These are phyloP conservation scores for Colletotrichum higginsianum DNA, from an alignment of 2,329 filamentous ascomycete species.

Conservation along the genomic window DNA sequence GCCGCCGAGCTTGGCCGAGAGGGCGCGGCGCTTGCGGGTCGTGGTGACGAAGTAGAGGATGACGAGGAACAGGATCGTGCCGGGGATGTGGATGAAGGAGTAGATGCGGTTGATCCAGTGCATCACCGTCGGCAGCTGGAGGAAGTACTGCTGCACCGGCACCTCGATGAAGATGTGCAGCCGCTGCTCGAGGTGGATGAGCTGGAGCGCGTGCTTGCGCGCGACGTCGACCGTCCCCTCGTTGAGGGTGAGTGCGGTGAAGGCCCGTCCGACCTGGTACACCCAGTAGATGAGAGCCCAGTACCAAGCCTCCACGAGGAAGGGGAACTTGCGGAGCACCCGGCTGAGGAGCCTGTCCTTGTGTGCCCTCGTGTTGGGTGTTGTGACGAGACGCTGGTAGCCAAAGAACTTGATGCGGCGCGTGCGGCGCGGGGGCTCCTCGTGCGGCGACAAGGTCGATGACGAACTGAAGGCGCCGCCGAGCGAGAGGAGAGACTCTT, in stretches of 20 bases:
- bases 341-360: constrained; percentile 73
- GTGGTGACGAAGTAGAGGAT: constrained; percentile 80
- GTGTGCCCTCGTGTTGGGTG: constrained; percentile 75
- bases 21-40: constrained; percentile 64
- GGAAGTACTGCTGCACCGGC: constrained; percentile 69
- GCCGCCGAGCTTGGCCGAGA: constrained; percentile 46
- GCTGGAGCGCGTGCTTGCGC: constrained; percentile 76
- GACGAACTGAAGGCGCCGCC: constrained; percentile 44
- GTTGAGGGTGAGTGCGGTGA: constrained; percentile 78
- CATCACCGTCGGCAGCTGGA: constrained; percentile 68
- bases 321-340: constrained; percentile 77
- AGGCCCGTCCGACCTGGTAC: constrained; percentile 81
- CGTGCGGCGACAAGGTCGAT: constrained; percentile 48
- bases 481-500: constrained; percentile 35
- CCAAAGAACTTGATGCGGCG: constrained; percentile 51
- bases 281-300: constrained; percentile 85
- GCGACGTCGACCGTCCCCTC: constrained; percentile 79
- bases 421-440: constrained; percentile 49
- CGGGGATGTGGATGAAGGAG: constrained; percentile 84
- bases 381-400: constrained; percentile 60
- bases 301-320: constrained; percentile 83
- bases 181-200: constrained; percentile 76
- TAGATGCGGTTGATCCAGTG: constrained; percentile 81
- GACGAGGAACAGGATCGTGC: constrained; percentile 77
- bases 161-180: constrained; percentile 77